phyloP scores from a whole-genome alignment of 2,329 filamentous ascomycete genomes.

The Blastomyces gilchristii region DNA sequence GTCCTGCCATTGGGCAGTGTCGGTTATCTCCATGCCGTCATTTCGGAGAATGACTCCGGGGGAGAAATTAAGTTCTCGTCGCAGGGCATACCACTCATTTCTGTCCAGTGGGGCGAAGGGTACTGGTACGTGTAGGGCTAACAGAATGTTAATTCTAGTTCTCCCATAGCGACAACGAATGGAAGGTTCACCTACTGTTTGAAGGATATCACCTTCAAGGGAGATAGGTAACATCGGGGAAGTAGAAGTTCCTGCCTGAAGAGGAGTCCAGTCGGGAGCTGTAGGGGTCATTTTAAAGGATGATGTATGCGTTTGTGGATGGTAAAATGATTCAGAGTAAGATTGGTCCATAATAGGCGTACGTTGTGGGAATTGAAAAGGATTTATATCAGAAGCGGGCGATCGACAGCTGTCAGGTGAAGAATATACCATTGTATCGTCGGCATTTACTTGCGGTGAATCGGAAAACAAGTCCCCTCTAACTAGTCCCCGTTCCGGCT shows the following conservation, averaged over 20 bases:
- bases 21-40: constrained; percentile 28
- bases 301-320: constrained; percentile 26
- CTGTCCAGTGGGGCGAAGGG: constrained; percentile 32
- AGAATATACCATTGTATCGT: constrained; percentile 35
- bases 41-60: constrained; percentile 24
- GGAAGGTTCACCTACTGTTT: constrained; percentile 27
- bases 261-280: constrained; percentile 27
- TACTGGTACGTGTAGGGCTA: constrained; percentile 33
- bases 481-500: constrained; percentile 27
- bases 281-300: constrained; percentile 26
- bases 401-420: constrained; percentile 37
- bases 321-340: constrained; percentile 26
- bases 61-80: constrained; percentile 29
- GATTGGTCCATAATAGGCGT: constrained; percentile 25
- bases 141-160: constrained; percentile 12
- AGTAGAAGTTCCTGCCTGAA: constrained; percentile 22
- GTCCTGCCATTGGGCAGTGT: constrained; percentile 26
- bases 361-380: constrained; percentile 24
- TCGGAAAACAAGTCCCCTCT: constrained; percentile 23
- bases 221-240: constrained; percentile 28
- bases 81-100: constrained; percentile 29
- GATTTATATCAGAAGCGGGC: constrained; percentile 29
- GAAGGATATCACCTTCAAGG: constrained; percentile 28
- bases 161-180: constrained; percentile 35
- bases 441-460: constrained; percentile 29